A percentile compares a stretch with the other conserved stretches of the same genome.
phyloP scores from a whole-genome alignment of 345 rosid genomes.

The Eucalyptus urophylla region DNA sequence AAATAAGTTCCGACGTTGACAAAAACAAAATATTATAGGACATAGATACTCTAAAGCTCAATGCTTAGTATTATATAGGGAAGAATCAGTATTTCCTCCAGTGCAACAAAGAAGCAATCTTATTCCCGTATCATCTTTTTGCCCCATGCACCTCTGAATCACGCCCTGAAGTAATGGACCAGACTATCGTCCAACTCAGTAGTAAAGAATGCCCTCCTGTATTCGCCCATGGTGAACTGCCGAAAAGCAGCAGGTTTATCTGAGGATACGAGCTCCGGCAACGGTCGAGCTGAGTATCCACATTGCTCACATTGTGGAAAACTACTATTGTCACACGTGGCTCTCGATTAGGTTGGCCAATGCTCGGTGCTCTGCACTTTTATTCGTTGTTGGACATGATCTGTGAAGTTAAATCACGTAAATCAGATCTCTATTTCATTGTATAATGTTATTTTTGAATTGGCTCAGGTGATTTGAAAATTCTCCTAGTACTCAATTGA shows the following conservation, averaged over 20 bases:
- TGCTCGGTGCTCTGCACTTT: slow-evolving; percentile 26
- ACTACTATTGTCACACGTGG: slow-evolving; percentile 21
- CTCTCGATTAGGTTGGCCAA: slow-evolving; percentile 16
- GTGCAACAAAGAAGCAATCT: background rate
- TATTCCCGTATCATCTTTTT: background rate
- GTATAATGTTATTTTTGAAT: too few relatives aligned
- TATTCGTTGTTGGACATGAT: slow-evolving; percentile 38
- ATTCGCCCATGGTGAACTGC: slow-evolving; percentile 9
- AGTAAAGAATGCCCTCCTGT: slow-evolving; percentile 13
- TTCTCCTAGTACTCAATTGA: background rate
- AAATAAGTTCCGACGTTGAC: too few relatives aligned
- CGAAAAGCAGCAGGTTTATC: slow-evolving; percentile 20
- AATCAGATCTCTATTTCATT: too few relatives aligned
- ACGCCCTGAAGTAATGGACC: slow-evolving; percentile 9
- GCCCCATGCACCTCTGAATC: background rate
- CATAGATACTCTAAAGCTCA: too few relatives aligned
- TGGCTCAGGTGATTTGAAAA: background rate
- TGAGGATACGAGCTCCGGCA: slow-evolving; percentile 14
- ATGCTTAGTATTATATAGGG: too few relatives aligned
- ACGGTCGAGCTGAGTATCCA: slow-evolving; percentile 12
- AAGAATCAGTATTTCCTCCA: background rate
- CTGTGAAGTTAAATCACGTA: background rate
- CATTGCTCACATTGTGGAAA: slow-evolving; percentile 13
- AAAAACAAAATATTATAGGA: too few relatives aligned
- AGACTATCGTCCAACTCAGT: slow-evolving; percentile 28